Base-by-base conservation (phyloP, 1,139 yeast species). In the Taphrina deformans region DNA sequence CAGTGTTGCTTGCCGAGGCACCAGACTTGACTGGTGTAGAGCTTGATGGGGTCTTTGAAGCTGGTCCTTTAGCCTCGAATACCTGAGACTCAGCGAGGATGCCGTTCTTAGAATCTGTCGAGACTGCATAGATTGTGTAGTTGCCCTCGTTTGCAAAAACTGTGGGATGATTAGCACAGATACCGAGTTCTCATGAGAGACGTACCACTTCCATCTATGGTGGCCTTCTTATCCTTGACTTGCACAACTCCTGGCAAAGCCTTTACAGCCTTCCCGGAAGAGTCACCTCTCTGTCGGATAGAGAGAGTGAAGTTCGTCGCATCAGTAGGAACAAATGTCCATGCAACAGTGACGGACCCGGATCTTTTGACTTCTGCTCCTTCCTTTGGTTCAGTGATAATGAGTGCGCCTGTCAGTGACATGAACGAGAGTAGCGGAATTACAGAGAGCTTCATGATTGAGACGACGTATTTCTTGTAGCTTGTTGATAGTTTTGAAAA, bases 261-360 rank as follows among this genome's bases (percentile, higher is more conserved):
- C n/a, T 14, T n/a, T 2, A 53, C 33, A 2, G 58, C 58, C 21
- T 38, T 26, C 14, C 18, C 7, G 23, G 31, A 29, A 5, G 46
- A 38, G 16, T 38, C 58, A 16, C 35, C 58, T 24, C n/a, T 18
- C 26, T 31, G 18, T 5, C 35, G 29, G 23, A 31, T 23, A 23
- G 58, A 21, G n/a, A 53, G 48, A 1, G 23, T 24, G 48, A 53
- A 53, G 35, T 24, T 27, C 9, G 45, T 21, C 1, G 48, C 14
- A 24, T 53, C 58, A 9, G 48, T 53, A 18, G 58, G 31, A 2
- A 53, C 58, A 23, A 35, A 35, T n/a, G 46, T 35, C 58, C 58
- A 53, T 14, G 45, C 26, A n/a, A 53, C 45, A n/a, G 14, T 38
- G 48, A 53, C 31, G 23, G 12, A 7, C 5, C 23, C 31, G 14